These are phyloP conservation scores for Phytophthora pini DNA, from an alignment of 352 stramenopile genomes.

Conservation along the genomic window DNA sequence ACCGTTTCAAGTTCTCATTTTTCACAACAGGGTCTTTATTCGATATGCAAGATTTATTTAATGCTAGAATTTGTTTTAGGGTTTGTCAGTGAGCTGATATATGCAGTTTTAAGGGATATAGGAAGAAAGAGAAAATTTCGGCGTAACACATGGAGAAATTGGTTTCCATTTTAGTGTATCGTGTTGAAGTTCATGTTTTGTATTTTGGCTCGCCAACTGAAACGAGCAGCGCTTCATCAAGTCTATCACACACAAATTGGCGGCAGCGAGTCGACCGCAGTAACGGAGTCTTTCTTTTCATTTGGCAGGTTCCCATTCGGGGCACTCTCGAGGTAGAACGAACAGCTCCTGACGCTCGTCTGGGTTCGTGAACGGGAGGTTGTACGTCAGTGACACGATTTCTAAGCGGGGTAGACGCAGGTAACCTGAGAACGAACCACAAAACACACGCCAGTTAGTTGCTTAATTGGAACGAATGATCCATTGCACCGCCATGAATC, in stretches of 20 bases:
- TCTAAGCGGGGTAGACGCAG: conserved; percentile 74
- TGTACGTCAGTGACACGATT: conserved; percentile 80
- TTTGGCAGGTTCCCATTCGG: conserved; percentile 47
- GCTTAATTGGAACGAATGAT: conserved; percentile 2
- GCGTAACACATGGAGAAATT: neutral
- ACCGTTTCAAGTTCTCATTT: neutral
- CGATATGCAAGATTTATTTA: too few relatives aligned
- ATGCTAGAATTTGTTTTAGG: too few relatives aligned
- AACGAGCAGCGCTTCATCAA: conserved; percentile 25
- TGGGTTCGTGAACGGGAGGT: conserved; percentile 61
- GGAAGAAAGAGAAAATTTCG: neutral
- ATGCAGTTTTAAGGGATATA: too few relatives aligned
- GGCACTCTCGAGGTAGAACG: conserved; percentile 67
- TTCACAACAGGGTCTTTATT: too few relatives aligned
- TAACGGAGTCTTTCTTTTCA: conserved; percentile 4
- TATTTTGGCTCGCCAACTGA: conserved; percentile 6
- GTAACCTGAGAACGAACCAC: conserved; percentile 50
- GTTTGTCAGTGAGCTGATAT: too few relatives aligned
- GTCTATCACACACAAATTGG: conserved; percentile 22
- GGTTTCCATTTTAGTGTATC: neutral
- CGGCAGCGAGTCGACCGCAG: neutral
- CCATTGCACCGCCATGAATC: neutral
- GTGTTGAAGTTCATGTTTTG: conserved; percentile 22
- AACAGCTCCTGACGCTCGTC: conserved; percentile 81
- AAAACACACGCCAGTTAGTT: conserved; percentile 8